A percentile compares a stretch with the other conserved stretches of the same genome.
phyloP scores from a whole-genome alignment of 495 filamentous ascomycete species.

The Lasiosphaeris hirsuta region DNA sequence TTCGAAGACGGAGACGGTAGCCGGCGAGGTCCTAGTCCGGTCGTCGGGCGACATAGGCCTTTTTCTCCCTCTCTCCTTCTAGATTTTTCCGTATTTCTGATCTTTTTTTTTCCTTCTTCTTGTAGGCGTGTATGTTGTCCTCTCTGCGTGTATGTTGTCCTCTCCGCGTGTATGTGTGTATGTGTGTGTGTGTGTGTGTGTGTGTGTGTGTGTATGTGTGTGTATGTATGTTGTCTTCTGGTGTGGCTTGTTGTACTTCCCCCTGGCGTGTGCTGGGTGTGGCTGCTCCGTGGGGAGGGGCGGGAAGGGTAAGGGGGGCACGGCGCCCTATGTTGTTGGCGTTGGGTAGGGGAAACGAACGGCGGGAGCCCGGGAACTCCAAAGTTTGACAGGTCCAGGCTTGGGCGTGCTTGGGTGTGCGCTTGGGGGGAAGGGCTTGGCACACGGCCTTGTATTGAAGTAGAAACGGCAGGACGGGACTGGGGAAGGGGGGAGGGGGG shows the following conservation, averaged over 20 bases:
- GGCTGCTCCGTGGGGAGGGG: conserved; percentile 1
- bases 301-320: background rate
- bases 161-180: background rate
- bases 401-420: background rate
- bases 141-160: too few species aligned
- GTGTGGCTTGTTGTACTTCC: conserved; percentile 16
- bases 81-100: too few species aligned
- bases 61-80: too few species aligned
- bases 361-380: conserved; percentile 1
- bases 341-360: background rate
- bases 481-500: background rate
- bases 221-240: background rate
- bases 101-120: too few species aligned
- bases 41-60: conserved; percentile 17
- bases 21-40: background rate
- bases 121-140: too few species aligned
- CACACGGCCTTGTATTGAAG: too few species aligned
- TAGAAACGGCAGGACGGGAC: too few species aligned
- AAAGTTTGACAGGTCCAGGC: conserved; percentile 1
- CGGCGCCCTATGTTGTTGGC: too few species aligned
- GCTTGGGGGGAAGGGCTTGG: too few species aligned
- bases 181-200: too few species aligned
- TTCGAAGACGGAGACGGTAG: conserved; percentile 7
- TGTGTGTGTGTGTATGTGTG: background rate
- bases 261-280: background rate